Base-by-base conservation (phyloP, 768 basidiomycete species). In the Mycena filopes region DNA sequence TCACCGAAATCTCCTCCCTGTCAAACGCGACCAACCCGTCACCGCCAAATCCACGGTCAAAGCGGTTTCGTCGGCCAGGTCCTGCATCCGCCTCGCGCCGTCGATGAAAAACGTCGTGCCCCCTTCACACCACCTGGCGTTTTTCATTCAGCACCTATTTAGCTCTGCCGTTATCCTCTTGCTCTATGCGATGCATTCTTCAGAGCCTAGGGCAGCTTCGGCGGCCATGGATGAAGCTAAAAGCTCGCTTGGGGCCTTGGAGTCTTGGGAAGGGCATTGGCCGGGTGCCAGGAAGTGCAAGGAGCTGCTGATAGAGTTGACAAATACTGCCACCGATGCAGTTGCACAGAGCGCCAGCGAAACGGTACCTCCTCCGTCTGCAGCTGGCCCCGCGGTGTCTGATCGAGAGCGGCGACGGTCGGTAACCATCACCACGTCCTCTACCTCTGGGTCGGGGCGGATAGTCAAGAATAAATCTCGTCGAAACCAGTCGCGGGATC, bases 131-230 rank as follows among this genome's bases (percentile, higher is more conserved):
- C 92, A 94, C 74, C 84, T 95, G 46, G 92, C 93, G 5, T 93
- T 94, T 78, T 94, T 92, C 83, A 93, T 95, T 43, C 94, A 96
- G 70, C 92, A 93, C 69, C 82, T 95, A 25, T 95, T 95, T 81
- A 94, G 93, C 72, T 95, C 91, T 40, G 91, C 92, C 2, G 93
- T 94, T 62, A 93, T 96, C 73, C 88, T 94, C 60, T 78, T 95
- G 56, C 81, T 96, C 9, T 94, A 90, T 74, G 91, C 94, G 36
- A 95, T 95, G 92, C 94, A 94, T 75, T 86, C 89, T 6, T 73
- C 87, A 2, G 93, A 95, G 57, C 73, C 84, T 13, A 83, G 85
- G 45, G 86, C 87, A 43, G 86, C 89, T n/a, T 75, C 82, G 29
- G 83, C 87, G 15, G 93, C 94, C 15, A 89, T 95, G 88, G 91